phyloP scores from a whole-genome alignment of 2,329 filamentous ascomycete species.

The Ophiostoma triangulosporum region DNA sequence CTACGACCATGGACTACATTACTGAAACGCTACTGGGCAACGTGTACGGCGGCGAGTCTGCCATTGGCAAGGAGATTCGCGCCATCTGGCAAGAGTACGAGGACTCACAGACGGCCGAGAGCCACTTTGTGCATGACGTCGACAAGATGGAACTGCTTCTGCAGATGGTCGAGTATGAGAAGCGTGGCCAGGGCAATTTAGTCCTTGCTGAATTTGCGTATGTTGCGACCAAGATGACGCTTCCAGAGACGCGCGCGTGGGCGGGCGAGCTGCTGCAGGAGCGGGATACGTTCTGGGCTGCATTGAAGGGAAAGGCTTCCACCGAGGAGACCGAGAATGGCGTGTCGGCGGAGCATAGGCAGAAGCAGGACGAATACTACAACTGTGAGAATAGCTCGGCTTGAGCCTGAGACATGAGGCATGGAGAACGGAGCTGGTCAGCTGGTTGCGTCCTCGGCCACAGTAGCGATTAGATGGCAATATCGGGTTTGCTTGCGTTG shows the following conservation, averaged over 20 bases:
- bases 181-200: slow-evolving; percentile 43
- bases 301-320: not conserved
- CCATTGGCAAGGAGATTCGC: slow-evolving; percentile 55
- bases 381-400: not conserved
- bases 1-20: slow-evolving; percentile 85
- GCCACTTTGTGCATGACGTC: slow-evolving; percentile 84
- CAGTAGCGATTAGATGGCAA: not conserved
- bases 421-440: not conserved
- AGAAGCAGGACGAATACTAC: slow-evolving; percentile 8
- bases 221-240: slow-evolving; percentile 57
- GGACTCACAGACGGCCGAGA: slow-evolving; percentile 69
- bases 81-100: slow-evolving; percentile 93
- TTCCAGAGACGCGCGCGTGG: slow-evolving; percentile 73
- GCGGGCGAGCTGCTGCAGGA: slow-evolving; percentile 59
- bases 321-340: not conserved
- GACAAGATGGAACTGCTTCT: slow-evolving; percentile 92
- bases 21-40: slow-evolving; percentile 57
- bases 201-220: slow-evolving; percentile 81
- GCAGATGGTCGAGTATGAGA: slow-evolving; percentile 96
- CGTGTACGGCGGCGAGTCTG: slow-evolving; percentile 49
- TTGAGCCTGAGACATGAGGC: not conserved
- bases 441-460: not conserved
- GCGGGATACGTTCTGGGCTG: slow-evolving; percentile 25
- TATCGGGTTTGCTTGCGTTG: no score
- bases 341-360: not conserved